These are phyloP conservation scores for Phyllosticta citribraziliensis DNA, from an alignment of 2,329 filamentous ascomycete genomes.

Conservation along the genomic window DNA sequence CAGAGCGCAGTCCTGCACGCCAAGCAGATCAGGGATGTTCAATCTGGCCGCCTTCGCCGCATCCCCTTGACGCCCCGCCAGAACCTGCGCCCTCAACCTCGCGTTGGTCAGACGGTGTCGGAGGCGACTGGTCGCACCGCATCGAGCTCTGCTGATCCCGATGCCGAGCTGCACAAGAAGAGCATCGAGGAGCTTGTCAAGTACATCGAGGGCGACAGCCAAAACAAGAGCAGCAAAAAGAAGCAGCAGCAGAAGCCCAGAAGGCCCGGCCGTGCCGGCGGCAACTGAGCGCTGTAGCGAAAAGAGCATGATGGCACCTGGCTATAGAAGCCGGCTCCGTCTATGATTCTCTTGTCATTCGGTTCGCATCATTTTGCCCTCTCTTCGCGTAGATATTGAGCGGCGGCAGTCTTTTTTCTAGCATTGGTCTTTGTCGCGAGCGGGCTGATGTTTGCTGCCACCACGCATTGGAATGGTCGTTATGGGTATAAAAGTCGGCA, in stretches of 20 bases:
- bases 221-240: conserved; percentile 7
- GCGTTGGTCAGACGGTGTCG: conserved; percentile 49
- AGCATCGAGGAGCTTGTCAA: conserved; percentile 89
- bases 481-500: conserved; percentile 7
- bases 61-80: conserved; percentile 58
- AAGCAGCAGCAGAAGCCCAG: conserved; percentile 10
- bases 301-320: background rate
- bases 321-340: background rate
- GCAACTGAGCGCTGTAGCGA: conserved; percentile 5
- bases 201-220: conserved; percentile 68
- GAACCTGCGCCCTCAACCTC: conserved; percentile 51
- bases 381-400: background rate
- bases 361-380: background rate
- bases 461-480: conserved; percentile 7
- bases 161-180: conserved; percentile 40
- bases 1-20: conserved; percentile 91
- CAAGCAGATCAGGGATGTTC: conserved; percentile 82
- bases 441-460: background rate
- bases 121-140: conserved; percentile 31
- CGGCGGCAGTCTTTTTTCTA: background rate
- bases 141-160: conserved; percentile 22
- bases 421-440: background rate
- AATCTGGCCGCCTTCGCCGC: conserved; percentile 60
- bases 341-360: background rate
- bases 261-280: conserved; percentile 8